Percentiles rank a stretch among this genome's conserved stretches.
These are phyloP conservation scores for Linderniella brevidens DNA, from an alignment of 257 asterid genomes.

Conservation along the genomic window DNA sequence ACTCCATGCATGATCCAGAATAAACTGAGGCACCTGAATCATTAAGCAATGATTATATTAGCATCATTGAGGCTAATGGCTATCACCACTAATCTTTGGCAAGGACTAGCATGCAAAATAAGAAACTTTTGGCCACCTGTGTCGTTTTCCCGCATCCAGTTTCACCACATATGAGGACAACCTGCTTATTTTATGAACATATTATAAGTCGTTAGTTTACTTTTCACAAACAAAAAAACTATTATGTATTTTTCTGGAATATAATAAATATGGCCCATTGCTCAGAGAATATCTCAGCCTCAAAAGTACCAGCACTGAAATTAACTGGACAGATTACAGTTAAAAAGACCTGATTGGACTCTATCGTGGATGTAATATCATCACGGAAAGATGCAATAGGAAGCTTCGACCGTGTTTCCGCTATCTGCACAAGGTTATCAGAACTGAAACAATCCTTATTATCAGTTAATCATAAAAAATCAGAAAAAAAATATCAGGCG, in stretches of 20 bases:
- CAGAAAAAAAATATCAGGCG: background rate
- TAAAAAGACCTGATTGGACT: conserved; percentile 55
- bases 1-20: conserved; percentile 81
- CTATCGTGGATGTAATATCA: conserved; percentile 45
- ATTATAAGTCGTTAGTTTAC: conserved; percentile 1
- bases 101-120: background rate
- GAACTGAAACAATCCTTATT: conserved; percentile 5
- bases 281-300: no score
- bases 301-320: no score
- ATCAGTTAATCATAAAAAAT: conserved; percentile 2
- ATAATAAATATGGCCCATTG: no score
- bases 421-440: conserved; percentile 32
- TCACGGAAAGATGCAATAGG: conserved; percentile 78
- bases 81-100: background rate
- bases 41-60: background rate
- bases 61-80: no score
- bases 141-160: conserved; percentile 98
- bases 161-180: conserved; percentile 87
- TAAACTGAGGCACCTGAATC: conserved; percentile 76
- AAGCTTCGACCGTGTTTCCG: conserved; percentile 55
- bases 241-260: no score
- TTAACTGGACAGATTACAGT: background rate
- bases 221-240: background rate
- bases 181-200: conserved; percentile 40
- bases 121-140: conserved; percentile 44